Percentiles rank a stretch among this genome's conserved stretches.
phyloP scores from a whole-genome alignment of 352 stramenopile species.

The Globisporangium solare region DNA sequence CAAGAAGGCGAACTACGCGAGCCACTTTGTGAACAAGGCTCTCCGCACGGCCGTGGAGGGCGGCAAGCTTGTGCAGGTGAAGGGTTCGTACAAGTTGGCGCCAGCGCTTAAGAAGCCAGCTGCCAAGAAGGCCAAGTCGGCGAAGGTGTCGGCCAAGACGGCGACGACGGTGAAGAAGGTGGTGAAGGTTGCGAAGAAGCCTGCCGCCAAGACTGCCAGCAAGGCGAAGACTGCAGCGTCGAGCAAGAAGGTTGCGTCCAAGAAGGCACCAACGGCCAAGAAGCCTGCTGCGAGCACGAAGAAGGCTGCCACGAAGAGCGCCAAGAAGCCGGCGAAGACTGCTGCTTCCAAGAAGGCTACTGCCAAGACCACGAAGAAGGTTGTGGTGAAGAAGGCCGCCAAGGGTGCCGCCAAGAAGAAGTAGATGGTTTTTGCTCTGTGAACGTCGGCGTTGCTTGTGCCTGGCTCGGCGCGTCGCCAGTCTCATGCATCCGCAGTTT shows the following conservation, averaged over 20 bases:
- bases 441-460: background rate
- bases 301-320: conserved; percentile 28
- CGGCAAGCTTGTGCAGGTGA: conserved; percentile 86
- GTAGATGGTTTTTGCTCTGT: conserved; percentile 22
- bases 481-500: conserved; percentile 2
- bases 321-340: conserved; percentile 27
- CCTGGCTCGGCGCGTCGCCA: background rate
- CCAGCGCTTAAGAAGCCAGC: conserved; percentile 61
- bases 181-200: conserved; percentile 51
- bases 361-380: conserved; percentile 30
- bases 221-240: conserved; percentile 25
- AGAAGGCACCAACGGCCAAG: conserved; percentile 29
- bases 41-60: conserved; percentile 85
- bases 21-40: conserved; percentile 85
- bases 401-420: conserved; percentile 35
- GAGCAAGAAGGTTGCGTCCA: conserved; percentile 55
- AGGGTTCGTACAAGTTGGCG: conserved; percentile 82
- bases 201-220: conserved; percentile 28
- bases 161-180: conserved; percentile 44
- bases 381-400: conserved; percentile 21
- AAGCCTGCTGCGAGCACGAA: conserved; percentile 18
- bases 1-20: conserved; percentile 80
- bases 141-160: conserved; percentile 56
- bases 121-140: conserved; percentile 49
- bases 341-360: conserved; percentile 36